These are phyloP conservation scores for Penicillium griseofulvum DNA, from an alignment of 2,329 filamentous ascomycete species.

Conservation along the genomic window DNA sequence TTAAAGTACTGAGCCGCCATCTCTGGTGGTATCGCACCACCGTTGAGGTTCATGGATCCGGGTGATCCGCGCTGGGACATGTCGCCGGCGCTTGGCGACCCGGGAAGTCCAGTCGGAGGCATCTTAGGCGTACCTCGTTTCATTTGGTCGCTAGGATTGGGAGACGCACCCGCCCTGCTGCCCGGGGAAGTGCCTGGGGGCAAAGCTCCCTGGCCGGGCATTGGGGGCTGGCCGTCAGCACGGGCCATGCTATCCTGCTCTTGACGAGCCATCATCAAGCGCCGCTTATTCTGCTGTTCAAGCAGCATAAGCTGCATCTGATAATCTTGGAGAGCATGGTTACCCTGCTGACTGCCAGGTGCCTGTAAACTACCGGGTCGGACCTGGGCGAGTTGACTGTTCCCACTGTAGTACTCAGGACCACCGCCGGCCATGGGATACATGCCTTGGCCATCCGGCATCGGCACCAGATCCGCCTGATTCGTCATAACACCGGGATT, in stretches of 20 bases:
- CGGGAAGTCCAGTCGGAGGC: constrained; percentile 54
- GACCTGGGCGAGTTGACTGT: constrained; percentile 54
- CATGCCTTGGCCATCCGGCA: constrained; percentile 58
- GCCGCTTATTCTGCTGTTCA: constrained; percentile 67
- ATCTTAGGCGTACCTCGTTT: constrained; percentile 62
- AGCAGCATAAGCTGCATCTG: constrained; percentile 69
- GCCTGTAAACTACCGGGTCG: constrained; percentile 40
- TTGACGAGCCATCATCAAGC: constrained; percentile 64
- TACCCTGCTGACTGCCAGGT: constrained; percentile 46
- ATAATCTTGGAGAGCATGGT: constrained; percentile 67
- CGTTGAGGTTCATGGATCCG: constrained; percentile 56
- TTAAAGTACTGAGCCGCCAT: constrained; percentile 46
- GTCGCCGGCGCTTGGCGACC: constrained; percentile 57
- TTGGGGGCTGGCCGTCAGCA: constrained; percentile 48
- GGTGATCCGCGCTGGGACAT: constrained; percentile 61
- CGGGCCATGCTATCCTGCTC: constrained; percentile 63
- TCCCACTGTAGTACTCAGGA: constrained; percentile 57
- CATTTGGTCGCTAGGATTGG: constrained; percentile 62
- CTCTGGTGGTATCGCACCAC: constrained; percentile 50
- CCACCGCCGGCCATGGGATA: constrained; percentile 39
- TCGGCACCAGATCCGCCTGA: constrained; percentile 80
- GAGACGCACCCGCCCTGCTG: constrained; percentile 58
- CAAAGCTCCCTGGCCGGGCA: constrained; percentile 48
- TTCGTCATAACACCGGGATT: constrained; percentile 64
- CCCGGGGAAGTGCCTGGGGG: constrained; percentile 57